Percentiles rank a stretch among this genome's conserved stretches.
Conservation (phyloP, 169 alveolate species). For the Theileria annulata region DNA sequence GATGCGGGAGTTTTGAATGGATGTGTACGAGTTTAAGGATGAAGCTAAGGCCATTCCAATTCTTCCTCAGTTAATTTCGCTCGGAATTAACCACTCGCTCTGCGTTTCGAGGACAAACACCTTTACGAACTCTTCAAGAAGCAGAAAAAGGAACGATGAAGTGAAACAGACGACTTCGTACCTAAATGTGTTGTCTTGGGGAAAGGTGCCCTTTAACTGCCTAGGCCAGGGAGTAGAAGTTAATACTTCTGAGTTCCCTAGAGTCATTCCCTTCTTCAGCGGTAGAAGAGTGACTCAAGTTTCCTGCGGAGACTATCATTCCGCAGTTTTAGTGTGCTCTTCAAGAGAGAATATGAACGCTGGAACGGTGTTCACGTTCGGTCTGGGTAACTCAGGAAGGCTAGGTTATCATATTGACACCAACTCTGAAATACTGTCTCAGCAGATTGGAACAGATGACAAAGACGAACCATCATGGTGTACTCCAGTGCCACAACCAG, state of each 20-base stretch:
- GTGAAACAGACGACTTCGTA: constrained; percentile 6
- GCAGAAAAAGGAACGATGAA: neutral
- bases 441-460: constrained; percentile 3
- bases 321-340: constrained; percentile 68
- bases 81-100: constrained; percentile 63
- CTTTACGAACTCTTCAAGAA: neutral
- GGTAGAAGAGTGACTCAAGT: constrained; percentile 62
- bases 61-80: constrained; percentile 34
- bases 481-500: constrained; percentile 75
- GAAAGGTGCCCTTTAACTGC: constrained; percentile 52
- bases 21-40: neutral
- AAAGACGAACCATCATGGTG: constrained; percentile 76
- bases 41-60: neutral
- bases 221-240: constrained; percentile 72
- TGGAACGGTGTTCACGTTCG: constrained; percentile 78
- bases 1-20: neutral
- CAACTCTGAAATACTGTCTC: neutral
- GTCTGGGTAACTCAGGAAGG: constrained; percentile 79
- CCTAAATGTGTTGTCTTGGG: constrained; percentile 61
- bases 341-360: constrained; percentile 40
- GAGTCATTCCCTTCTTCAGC: constrained; percentile 58
- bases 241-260: constrained; percentile 55
- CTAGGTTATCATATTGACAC: constrained; percentile 66
- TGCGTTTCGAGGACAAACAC: constrained; percentile 39
- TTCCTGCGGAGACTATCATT: constrained; percentile 68